Evolutionary conservation across 164 flowering plant genomes (phyloP).

Genomic region (Santalum album): DNA sequence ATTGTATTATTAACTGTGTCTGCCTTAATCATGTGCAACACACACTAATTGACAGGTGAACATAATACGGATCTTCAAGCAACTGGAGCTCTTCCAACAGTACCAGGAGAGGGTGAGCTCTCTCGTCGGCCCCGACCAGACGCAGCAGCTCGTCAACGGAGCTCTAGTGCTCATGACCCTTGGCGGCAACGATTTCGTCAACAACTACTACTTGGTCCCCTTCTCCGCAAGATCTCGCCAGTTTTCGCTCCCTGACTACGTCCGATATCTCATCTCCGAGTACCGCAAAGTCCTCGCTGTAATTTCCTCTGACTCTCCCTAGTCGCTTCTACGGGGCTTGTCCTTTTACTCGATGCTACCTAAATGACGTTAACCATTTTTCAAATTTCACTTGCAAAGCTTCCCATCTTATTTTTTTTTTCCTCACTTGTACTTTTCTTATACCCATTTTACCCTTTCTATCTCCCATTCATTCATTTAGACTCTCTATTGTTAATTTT

Average conservation of each 20-base stretch:
- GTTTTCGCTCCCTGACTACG: conserved; percentile 27
- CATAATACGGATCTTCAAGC: conserved; percentile 27
- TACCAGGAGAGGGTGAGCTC: conserved; percentile 24
- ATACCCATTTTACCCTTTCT: background rate
- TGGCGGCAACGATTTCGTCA: conserved; percentile 44
- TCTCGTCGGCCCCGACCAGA: conserved; percentile 15
- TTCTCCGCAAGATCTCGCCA: conserved; percentile 38
- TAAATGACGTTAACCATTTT: too few species aligned
- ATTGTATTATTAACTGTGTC: too few species aligned
- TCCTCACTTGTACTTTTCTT: background rate
- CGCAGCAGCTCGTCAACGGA: conserved; percentile 19
- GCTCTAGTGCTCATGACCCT: conserved; percentile 28
- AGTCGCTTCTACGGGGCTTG: background rate
- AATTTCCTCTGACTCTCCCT: background rate
- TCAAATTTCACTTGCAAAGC: too few species aligned
- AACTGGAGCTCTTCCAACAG: conserved; percentile 24
- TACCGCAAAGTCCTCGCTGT: conserved; percentile 30
- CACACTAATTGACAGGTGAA: conserved; percentile 17
- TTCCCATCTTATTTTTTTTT: background rate
- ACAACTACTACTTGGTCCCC: conserved; percentile 42
- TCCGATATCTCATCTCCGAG: conserved; percentile 26
- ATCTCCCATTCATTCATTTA: background rate
- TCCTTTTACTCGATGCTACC: background rate
- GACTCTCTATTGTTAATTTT: too few species aligned
- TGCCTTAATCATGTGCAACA: too few species aligned